Evolutionary conservation across 2,329 filamentous ascomycete genomes (phyloP), one percentile per base, ranked within the genome.

Genomic region (Aspergillus ustus): DNA sequence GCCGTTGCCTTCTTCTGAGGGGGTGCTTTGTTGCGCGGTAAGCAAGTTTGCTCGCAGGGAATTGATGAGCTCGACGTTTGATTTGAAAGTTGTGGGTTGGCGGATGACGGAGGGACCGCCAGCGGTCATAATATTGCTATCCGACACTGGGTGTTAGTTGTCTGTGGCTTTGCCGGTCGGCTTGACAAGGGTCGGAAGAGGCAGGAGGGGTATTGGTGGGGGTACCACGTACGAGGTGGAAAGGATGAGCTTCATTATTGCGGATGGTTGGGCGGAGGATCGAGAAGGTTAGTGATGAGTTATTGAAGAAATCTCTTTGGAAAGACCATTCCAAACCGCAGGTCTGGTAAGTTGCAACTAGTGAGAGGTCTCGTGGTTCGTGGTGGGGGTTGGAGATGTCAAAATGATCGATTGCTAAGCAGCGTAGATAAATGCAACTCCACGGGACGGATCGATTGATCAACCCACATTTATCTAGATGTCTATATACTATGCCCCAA

Each of bases 21-120:
- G 45, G 73, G 75, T 64, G 63, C 88, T 86, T 72, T 89, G 82
- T 74, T 92, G 90, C 44, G 91, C 89, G 31, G 89, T 87, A 57
- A 87, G 76, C 75, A 98, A 92, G 78, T 94, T 97, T 73, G 89
- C 87, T 70, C 91, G 90, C 19, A 99, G 86, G 3, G 93, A 92
- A 72, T 92, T 93, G 66, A 93, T 91, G 69, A 99, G 87, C 78
- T 99, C 95, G 70, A 93, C 89, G 75, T 98, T 98, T 58, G 94
- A 97, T 75, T 93, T 92, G 73, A 89, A 89, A 67, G 87, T 86
- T 63, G 89, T 85, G 17, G 89, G 87, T 72, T 91, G 91, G 65
- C 92, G 89, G 76, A 97, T 90, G 65, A 97, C 89, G 52, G 92
- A 92, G 60, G 91, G 90, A 60, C 91, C 91, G 66, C 88, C 89